A percentile compares a stretch with the other conserved stretches of the same genome.
These are phyloP conservation scores for Podospora anserina DNA, from an alignment of 495 filamentous ascomycete genomes.

Conservation along the genomic window DNA sequence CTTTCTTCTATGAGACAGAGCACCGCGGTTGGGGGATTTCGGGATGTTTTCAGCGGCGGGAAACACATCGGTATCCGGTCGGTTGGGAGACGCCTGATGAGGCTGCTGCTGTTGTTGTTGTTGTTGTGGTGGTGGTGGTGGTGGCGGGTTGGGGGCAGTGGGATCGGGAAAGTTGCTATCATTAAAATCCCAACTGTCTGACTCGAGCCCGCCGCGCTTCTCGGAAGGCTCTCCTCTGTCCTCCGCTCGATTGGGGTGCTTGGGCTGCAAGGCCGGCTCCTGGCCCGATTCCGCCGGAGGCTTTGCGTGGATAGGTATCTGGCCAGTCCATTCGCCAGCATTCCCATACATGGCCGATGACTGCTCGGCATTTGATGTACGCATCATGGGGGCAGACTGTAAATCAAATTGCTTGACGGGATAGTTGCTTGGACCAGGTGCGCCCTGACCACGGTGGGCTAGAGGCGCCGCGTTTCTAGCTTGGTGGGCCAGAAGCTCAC, in stretches of 20 bases:
- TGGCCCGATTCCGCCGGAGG: conserved; percentile 52
- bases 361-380: conserved; percentile 41
- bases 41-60: conserved; percentile 75
- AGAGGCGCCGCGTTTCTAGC: conserved; percentile 45
- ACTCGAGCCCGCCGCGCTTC: conserved; percentile 45
- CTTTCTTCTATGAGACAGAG: conserved; percentile 73
- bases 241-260: conserved; percentile 30
- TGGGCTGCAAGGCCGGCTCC: conserved; percentile 33
- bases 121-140: neutral
- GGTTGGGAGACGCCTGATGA: conserved; percentile 44
- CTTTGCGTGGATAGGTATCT: conserved; percentile 33
- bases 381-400: conserved; percentile 44
- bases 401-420: conserved; percentile 38
- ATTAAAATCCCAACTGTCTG: conserved; percentile 90
- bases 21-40: conserved; percentile 74
- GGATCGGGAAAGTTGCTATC: conserved; percentile 59
- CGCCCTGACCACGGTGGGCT: conserved; percentile 56
- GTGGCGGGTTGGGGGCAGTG: conserved; percentile 28
- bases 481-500: conserved; percentile 33
- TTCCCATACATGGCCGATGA: conserved; percentile 29
- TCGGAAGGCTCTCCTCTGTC: conserved; percentile 34
- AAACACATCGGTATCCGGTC: conserved; percentile 82
- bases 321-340: conserved; percentile 42
- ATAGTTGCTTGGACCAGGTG: conserved; percentile 39
- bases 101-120: conserved; percentile 1